phyloP scores from a whole-genome alignment of 768 basidiomycete species.

The Termitomyces sp. region DNA sequence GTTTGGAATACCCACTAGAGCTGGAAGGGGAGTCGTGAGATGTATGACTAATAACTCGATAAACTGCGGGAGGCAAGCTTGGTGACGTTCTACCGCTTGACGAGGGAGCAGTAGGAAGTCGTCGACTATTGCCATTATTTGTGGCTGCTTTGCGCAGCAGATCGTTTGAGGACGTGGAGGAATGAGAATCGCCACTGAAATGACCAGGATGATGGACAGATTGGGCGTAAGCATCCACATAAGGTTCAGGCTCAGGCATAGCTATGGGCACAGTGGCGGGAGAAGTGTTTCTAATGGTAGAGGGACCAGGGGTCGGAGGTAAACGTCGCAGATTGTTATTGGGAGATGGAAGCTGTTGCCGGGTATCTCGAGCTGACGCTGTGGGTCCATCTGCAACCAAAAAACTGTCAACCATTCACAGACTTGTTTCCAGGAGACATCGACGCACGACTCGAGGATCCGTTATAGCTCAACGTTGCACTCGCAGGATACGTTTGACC shows the following conservation, averaged over 20 bases:
- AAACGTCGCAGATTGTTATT: constrained; percentile 29
- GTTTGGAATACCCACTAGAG: constrained; percentile 16
- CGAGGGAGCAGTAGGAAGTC: constrained; percentile 20
- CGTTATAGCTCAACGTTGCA: constrained; percentile 7
- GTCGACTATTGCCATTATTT: constrained; percentile 18
- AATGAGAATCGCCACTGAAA: constrained; percentile 21
- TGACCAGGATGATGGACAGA: constrained; percentile 17
- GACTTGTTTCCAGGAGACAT: neutral
- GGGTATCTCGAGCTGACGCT: constrained; percentile 9
- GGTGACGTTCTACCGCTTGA: constrained; percentile 12
- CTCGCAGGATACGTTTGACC: constrained; percentile 7
- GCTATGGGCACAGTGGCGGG: constrained; percentile 17
- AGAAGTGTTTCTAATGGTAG: constrained; percentile 20
- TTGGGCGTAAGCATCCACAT: constrained; percentile 20
- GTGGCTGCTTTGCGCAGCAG: constrained; percentile 22
- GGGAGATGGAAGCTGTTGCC: constrained; percentile 17
- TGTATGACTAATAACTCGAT: constrained; percentile 6
- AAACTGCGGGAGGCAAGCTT: constrained; percentile 15
- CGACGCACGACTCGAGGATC: constrained; percentile 16
- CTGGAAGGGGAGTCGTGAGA: constrained; percentile 16
- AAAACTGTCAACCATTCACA: constrained; percentile 2
- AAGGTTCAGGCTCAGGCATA: constrained; percentile 41
- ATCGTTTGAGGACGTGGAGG: constrained; percentile 21
- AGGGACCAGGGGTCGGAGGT: constrained; percentile 36
- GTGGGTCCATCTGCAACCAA: constrained; percentile 8